Conservation (phyloP, 75 land plant species). For the Picea glauca region DNA sequence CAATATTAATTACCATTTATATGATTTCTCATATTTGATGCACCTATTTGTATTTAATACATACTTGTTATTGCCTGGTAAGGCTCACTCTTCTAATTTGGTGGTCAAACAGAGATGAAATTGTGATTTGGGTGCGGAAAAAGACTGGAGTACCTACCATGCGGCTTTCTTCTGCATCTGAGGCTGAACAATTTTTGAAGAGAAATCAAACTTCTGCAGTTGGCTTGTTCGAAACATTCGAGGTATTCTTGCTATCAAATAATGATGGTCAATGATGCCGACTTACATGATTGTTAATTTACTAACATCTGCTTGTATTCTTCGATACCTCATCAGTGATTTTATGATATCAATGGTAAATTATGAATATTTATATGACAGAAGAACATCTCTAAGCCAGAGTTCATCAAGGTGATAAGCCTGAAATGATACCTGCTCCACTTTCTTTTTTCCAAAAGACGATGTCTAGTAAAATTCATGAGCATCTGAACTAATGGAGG, state of each 20-base stretch:
- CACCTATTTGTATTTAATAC: background rate
- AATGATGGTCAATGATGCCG: no score
- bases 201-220: constrained; percentile 42
- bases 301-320: background rate
- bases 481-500: no score
- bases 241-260: constrained; percentile 42
- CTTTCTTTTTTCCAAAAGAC: no score
- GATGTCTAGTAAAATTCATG: no score
- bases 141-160: constrained; percentile 75
- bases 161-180: constrained; percentile 38
- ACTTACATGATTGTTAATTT: background rate
- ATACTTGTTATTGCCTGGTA: background rate
- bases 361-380: no score
- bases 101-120: constrained; percentile 63
- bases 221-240: constrained; percentile 66
- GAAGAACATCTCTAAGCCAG: no score
- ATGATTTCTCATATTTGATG: background rate
- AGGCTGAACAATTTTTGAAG: constrained; percentile 61
- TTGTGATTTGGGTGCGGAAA: constrained; percentile 84
- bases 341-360: background rate
- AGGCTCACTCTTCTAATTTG: background rate
- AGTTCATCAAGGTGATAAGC: no score
- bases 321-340: background rate
- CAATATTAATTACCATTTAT: background rate
- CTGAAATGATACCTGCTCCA: no score